Conservation (phyloP, 2,329 filamentous ascomycete genomes). For the Teratosphaeriaceae sp. region DNA sequence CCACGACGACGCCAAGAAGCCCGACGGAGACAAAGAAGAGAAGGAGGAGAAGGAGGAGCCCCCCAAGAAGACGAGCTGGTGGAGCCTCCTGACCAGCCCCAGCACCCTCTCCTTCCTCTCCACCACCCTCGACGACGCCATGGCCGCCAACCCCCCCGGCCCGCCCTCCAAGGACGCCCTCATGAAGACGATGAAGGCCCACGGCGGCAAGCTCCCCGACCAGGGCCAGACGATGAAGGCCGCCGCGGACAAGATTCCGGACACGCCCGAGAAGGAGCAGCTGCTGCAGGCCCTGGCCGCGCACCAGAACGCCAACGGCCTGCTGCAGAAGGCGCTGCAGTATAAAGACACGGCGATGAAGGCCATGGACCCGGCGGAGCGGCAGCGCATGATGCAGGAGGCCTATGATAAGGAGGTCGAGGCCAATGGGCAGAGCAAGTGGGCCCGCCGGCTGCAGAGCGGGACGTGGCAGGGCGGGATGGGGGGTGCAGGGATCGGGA, state of each 20-base stretch:
- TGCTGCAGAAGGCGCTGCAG: slow-evolving; percentile 13
- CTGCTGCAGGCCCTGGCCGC: slow-evolving; percentile 17
- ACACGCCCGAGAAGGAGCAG: slow-evolving; percentile 12
- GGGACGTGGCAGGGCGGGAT: slow-evolving; percentile 36
- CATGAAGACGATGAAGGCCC: slow-evolving; percentile 1
- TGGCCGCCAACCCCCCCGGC: not conserved
- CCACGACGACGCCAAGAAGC: slow-evolving; percentile 30
- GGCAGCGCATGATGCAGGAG: slow-evolving; percentile 22
- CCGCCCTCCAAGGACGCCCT: not conserved
- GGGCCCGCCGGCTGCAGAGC: slow-evolving; percentile 20
- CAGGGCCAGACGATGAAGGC: slow-evolving; percentile 1
- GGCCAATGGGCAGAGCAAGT: slow-evolving; percentile 24
- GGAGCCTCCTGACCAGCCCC: not conserved
- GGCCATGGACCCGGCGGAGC: slow-evolving; percentile 17
- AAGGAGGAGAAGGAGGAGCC: not conserved
- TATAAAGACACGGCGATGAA: slow-evolving; percentile 12
- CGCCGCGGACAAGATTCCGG: not conserved
- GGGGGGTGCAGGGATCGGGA: slow-evolving; percentile 38
- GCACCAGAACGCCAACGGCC: slow-evolving; percentile 17
- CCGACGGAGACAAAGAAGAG: not conserved
- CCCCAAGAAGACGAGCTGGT: slow-evolving; percentile 3
- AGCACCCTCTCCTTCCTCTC: not conserved
- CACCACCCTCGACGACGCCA: not conserved
- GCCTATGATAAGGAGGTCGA: slow-evolving; percentile 28
- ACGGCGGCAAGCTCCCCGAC: not conserved